Evolutionary conservation across 441 rosid species (phyloP).

Genomic region (Pelargonium cotyledonis): DNA sequence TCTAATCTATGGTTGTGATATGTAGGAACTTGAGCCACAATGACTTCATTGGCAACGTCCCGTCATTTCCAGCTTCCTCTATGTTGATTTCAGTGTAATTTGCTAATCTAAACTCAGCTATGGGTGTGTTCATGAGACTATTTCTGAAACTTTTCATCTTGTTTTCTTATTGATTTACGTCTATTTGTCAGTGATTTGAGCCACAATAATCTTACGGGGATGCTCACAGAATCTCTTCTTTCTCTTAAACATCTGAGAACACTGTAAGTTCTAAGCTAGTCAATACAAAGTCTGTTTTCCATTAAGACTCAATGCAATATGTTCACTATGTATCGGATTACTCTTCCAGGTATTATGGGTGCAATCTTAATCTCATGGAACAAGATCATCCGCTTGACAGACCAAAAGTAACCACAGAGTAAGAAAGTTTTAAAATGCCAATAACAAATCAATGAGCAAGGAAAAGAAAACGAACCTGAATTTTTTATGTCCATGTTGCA

Average conservation of each 20-base stretch:
- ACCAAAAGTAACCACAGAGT: slow-evolving; percentile 42
- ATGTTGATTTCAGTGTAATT: slow-evolving; percentile 50
- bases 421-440: slow-evolving; percentile 21
- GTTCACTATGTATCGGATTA: slow-evolving; percentile 16
- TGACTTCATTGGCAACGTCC: slow-evolving; percentile 36
- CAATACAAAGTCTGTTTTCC: background rate
- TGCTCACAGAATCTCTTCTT: slow-evolving; percentile 31
- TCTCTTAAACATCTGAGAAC: slow-evolving; percentile 34
- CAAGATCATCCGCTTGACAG: slow-evolving; percentile 24
- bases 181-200: slow-evolving; percentile 50
- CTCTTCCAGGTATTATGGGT: slow-evolving; percentile 40
- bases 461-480: slow-evolving; percentile 18
- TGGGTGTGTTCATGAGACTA: slow-evolving; percentile 7
- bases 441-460: background rate
- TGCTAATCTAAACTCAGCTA: slow-evolving; percentile 18
- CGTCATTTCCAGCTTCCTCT: slow-evolving; percentile 37
- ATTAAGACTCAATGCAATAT: background rate
- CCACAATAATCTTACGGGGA: slow-evolving; percentile 38
- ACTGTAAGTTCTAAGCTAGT: slow-evolving; percentile 34
- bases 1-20: slow-evolving; percentile 10
- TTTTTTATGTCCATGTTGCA: slow-evolving; percentile 25
- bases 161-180: slow-evolving; percentile 10
- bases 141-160: slow-evolving; percentile 1
- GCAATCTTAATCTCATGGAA: slow-evolving; percentile 38
- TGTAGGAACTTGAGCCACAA: slow-evolving; percentile 57